Conservation (phyloP, 2,329 filamentous ascomycete species). For the Nigrospora oryzae region DNA sequence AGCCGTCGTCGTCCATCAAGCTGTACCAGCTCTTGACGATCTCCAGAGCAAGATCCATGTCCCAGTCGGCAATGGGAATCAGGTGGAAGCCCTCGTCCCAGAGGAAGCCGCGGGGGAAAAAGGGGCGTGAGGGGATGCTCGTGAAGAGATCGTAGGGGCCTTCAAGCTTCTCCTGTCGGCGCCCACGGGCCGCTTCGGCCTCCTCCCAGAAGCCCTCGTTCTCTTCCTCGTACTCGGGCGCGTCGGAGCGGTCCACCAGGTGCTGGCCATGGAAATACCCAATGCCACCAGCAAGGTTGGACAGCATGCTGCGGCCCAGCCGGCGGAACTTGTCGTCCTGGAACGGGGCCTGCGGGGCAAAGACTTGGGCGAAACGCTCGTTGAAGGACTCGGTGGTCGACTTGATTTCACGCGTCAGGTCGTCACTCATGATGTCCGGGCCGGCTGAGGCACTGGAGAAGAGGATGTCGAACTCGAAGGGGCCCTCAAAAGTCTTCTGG, state of each 20-base stretch:
- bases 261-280: conserved; percentile 91
- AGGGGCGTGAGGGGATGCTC: conserved; percentile 82
- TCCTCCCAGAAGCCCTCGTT: conserved; percentile 95
- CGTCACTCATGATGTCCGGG: conserved; percentile 45
- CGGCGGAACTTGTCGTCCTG: conserved; percentile 60
- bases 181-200: conserved; percentile 67
- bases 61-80: conserved; percentile 86
- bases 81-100: conserved; percentile 99
- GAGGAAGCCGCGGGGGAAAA: conserved; percentile 92
- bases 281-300: conserved; percentile 87
- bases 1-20: conserved; percentile 92
- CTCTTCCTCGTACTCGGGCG: conserved; percentile 90
- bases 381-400: conserved; percentile 60
- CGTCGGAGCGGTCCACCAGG: conserved; percentile 82
- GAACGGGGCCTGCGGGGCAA: conserved; percentile 71
- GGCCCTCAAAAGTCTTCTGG: conserved; percentile 83
- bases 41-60: conserved; percentile 77
- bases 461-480: conserved; percentile 88
- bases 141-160: conserved; percentile 86
- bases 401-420: conserved; percentile 63
- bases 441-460: conserved; percentile 71
- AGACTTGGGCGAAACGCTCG: conserved; percentile 63
- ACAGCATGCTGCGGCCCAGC: conserved; percentile 87
- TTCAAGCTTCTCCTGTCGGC: conserved; percentile 61
- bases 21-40: conserved; percentile 95